Evolutionary conservation across 2,329 filamentous ascomycete species (phyloP), one percentile per base, ranked within the genome.

Genomic region (Calonectria crousiana): DNA sequence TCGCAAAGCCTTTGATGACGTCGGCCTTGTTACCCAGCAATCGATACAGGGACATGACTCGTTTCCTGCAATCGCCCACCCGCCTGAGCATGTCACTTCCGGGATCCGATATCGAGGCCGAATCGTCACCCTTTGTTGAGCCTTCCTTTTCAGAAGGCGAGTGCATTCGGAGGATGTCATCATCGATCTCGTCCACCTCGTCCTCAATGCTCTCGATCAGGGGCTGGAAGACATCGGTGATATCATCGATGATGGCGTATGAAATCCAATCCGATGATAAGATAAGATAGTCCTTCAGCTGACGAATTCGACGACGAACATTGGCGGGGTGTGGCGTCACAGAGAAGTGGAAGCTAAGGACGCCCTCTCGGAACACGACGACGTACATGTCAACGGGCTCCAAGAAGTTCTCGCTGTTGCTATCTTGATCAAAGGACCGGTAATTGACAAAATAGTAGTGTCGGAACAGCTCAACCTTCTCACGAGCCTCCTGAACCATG

Each of bases 361-460:
- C 94, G 30, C 97, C 97, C 83, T 98, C 95, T 16, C 96, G 92
- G 88, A 99, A 99, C 13, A 99, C 97, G 11, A 98, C 94, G 44
- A 98, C 94, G 81, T 98, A 99, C 90, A 99, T 95, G 85, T 98
- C 98, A 81, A 99, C 94, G 0, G 97, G 96, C 80, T 98, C 95
- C 58, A 99, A 90, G 83, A 97, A 98, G 82, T 97, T 93, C 72
- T 97, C 95, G 82, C 93, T 98, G 79, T 93, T 93, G 74, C 92
- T 92, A 82, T 99, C 97, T 84, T 98, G 97, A 83, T 99, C 97
- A 82, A 99, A 99, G 0, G 95, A 97, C 20, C 97, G 94, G 84
- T 99, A 99, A 84, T 98, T 98, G 86, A 99, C 95, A 81, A 99
- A 98, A 85, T 99, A 99, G 86, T 99, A 99, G 83, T 98, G 94